Evolutionary conservation across 2,329 filamentous ascomycete species (phyloP).

Genomic region (Alternaria dauci): DNA sequence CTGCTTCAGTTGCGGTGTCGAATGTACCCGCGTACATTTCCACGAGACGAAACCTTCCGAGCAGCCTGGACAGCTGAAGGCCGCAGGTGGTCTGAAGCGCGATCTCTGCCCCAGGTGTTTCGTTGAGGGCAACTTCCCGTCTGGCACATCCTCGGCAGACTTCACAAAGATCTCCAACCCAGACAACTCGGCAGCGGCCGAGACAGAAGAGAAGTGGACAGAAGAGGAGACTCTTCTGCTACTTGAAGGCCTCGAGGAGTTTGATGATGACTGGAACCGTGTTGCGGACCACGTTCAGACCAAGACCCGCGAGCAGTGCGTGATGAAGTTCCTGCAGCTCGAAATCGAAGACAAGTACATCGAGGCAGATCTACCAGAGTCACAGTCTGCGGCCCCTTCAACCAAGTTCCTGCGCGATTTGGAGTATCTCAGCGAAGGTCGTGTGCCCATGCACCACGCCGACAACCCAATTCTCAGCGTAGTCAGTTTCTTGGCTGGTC

Average conservation of each 20-base stretch:
- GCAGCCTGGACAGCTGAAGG: constrained; percentile 59
- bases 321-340: constrained; percentile 92
- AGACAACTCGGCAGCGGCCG: constrained; percentile 78
- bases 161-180: constrained; percentile 91
- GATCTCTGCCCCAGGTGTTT: constrained; percentile 93
- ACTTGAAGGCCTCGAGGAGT: constrained; percentile 88
- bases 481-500: constrained; percentile 88
- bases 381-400: constrained; percentile 56
- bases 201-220: constrained; percentile 88
- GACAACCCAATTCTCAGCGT: constrained; percentile 98
- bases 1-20: constrained; percentile 90
- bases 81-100: constrained; percentile 70
- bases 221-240: constrained; percentile 89
- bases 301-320: constrained; percentile 92
- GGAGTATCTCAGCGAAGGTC: constrained; percentile 73
- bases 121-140: constrained; percentile 82
- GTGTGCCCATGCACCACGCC: constrained; percentile 87
- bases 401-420: constrained; percentile 57
- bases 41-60: constrained; percentile 71
- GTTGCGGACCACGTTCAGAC: constrained; percentile 93
- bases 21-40: constrained; percentile 79
- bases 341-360: constrained; percentile 98
- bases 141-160: constrained; percentile 78
- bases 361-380: constrained; percentile 73
- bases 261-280: constrained; percentile 94